phyloP scores from a whole-genome alignment of 257 asterid genomes.

The Nicotiana tomentosiformis region DNA sequence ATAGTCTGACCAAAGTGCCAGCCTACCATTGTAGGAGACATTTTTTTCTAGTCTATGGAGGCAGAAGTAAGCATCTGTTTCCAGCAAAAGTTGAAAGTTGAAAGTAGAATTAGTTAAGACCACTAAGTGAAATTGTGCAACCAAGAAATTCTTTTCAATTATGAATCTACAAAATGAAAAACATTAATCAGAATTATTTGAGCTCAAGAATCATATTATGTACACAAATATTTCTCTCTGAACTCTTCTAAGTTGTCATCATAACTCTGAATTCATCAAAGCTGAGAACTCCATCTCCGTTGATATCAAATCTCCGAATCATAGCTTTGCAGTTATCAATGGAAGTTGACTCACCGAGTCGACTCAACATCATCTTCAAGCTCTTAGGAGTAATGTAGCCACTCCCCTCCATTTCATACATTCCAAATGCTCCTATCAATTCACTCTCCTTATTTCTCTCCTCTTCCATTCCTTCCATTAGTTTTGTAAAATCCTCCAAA shows the following conservation, averaged over 20 bases:
- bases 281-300: constrained; percentile 52
- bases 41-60: too few species aligned
- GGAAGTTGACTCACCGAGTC: constrained; percentile 45
- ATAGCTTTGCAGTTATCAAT: constrained; percentile 40
- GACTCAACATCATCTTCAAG: constrained; percentile 47
- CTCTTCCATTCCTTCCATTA: constrained; percentile 44
- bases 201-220: background rate
- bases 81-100: background rate
- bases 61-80: too few species aligned
- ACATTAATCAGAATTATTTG: background rate
- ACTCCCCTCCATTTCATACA: constrained; percentile 51
- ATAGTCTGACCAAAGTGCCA: too few species aligned
- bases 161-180: background rate
- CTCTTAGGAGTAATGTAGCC: constrained; percentile 58
- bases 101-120: background rate
- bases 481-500: constrained; percentile 39
- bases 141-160: background rate
- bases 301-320: constrained; percentile 48
- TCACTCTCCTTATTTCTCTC: constrained; percentile 39
- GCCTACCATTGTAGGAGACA: too few species aligned
- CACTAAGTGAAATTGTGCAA: background rate
- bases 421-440: constrained; percentile 40
- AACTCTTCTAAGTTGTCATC: constrained; percentile 28
- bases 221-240: background rate
- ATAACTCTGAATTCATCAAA: constrained; percentile 54